Evolutionary conservation across 2,329 filamentous ascomycete genomes (phyloP).

Genomic region (Pseudocercospora cruenta): DNA sequence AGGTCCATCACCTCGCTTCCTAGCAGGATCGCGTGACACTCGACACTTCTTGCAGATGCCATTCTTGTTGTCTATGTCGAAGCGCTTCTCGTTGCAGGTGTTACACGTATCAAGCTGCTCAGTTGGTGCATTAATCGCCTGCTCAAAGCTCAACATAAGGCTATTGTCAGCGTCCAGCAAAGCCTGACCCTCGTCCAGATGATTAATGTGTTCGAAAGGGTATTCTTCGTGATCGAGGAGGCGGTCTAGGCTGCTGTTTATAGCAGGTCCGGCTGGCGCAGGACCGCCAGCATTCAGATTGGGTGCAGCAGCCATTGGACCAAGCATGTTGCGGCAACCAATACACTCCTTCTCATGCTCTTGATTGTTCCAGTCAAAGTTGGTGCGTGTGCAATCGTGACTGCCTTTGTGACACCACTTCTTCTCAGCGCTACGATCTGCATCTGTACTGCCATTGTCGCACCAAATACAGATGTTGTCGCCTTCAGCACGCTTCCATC

Average conservation of each 20-base stretch:
- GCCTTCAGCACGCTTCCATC: neutral
- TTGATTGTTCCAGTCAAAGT: neutral
- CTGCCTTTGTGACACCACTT: neutral
- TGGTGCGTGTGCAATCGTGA: neutral
- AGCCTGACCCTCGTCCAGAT: neutral
- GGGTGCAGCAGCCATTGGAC: neutral
- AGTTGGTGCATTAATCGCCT: neutral
- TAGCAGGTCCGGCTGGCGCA: neutral
- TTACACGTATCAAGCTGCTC: neutral
- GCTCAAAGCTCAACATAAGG: neutral
- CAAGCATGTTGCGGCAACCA: neutral
- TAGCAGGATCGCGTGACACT: neutral
- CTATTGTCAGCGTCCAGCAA: neutral
- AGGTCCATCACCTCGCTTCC: neutral
- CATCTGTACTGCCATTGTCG: neutral
- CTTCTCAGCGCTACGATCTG: neutral
- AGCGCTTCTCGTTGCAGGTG: neutral
- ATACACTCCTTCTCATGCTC: neutral
- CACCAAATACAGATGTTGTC: neutral
- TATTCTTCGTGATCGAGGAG: neutral
- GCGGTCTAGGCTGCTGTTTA: neutral
- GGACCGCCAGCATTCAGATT: neutral
- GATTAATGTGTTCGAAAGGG: neutral
- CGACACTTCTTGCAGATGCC: neutral
- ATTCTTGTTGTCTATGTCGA: neutral